Evolutionary conservation across 2,329 filamentous ascomycete species (phyloP), one percentile per base, ranked within the genome.

Genomic region (Pseudomassariella vexata): DNA sequence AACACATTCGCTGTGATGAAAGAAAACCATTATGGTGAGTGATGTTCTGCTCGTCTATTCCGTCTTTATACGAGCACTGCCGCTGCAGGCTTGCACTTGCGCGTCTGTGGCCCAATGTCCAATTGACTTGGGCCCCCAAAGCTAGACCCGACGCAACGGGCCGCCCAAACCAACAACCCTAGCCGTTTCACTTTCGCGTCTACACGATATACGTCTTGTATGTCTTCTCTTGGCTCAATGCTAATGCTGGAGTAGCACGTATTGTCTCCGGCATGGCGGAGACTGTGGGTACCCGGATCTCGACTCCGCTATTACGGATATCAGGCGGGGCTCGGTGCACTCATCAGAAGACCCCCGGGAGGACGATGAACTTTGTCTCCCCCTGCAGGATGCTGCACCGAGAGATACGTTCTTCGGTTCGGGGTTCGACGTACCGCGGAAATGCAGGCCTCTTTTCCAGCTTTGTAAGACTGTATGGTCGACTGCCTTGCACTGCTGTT

Each of bases 1-100:
- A 63, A 40, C 63, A 66, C 41, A 63, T 67, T 30, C 59, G 63
- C 32, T 67, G 63, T 47, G 62, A 67, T 37, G 64, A 68, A 42
- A 54, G 55, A 38, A 62, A 54, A 40, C 64, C 63, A 24, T 50
- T 66, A 24, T 67, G 63, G 63, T 66, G 60, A 45, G 61, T 56
- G 32, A 36, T 33, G 24, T 10, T 19, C 27, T 19, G n/a, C 14
- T 25, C 9, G 14, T 16, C n/a, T 8, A 5, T 14, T 14, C 5
- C 9, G 20, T 16, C 3, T 14, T 7, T 19, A 15, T 17, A 7
- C 14, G 15, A 11, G 14, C n/a, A n/a, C n/a, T n/a, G n/a, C n/a
- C n/a, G n/a, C n/a, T n/a, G n/a, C n/a, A n/a, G n/a, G n/a, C n/a
- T n/a, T 19, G 11, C 27, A 22, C n/a, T 11, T 30, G 28, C 28